Conservation (phyloP, 225 moss, liverwort and hornwort genomes). For the Antitrichia curtipendula region DNA sequence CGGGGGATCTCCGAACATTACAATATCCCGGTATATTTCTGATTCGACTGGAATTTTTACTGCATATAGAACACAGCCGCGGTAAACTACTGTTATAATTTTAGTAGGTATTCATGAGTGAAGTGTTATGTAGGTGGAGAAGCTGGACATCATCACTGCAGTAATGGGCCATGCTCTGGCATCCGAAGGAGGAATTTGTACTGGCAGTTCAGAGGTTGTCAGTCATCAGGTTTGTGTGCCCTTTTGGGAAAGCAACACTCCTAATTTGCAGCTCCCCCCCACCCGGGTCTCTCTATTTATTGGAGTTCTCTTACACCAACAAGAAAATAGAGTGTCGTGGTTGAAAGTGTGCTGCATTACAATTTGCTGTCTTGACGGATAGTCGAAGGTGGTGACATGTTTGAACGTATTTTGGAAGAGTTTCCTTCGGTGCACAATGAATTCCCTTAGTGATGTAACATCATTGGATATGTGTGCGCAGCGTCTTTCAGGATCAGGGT, state of each 20-base stretch:
- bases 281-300: neutral
- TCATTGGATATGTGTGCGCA: slow-evolving; percentile 14
- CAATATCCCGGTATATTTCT: slow-evolving; percentile 48
- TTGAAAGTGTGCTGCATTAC: neutral
- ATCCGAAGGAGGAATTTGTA: slow-evolving; percentile 96
- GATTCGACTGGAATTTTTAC: neutral
- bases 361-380: neutral
- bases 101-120: neutral
- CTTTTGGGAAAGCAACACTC: neutral
- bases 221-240: slow-evolving; percentile 78
- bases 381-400: neutral
- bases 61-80: neutral
- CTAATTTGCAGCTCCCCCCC: neutral
- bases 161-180: slow-evolving; percentile 87
- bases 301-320: neutral
- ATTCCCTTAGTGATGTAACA: neutral
- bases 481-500: slow-evolving; percentile 93
- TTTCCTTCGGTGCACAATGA: neutral
- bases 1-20: slow-evolving; percentile 91
- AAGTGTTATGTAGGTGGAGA: slow-evolving; percentile 45
- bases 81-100: neutral
- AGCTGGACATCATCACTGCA: slow-evolving; percentile 83
- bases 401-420: neutral
- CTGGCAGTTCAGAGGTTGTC: slow-evolving; percentile 81
- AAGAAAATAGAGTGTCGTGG: neutral